These are phyloP conservation scores for Trifolium pratense DNA, from an alignment of 306 rosid species.

Conservation along the genomic window DNA sequence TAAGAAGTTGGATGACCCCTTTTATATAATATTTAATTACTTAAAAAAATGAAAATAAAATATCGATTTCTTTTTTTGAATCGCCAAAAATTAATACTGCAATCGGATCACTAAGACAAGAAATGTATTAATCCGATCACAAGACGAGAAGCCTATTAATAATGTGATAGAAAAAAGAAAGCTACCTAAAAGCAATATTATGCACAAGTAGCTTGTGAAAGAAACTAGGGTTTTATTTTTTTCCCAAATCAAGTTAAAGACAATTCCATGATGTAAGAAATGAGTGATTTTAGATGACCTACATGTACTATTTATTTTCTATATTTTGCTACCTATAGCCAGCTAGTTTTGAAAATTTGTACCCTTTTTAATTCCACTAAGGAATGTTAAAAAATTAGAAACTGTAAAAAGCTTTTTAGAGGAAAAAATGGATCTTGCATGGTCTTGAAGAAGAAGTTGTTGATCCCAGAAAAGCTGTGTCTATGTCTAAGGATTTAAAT, in stretches of 20 bases:
- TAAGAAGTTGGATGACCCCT: too few species aligned
- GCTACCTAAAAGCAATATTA: slow-evolving; percentile 30
- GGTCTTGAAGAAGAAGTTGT: slow-evolving; percentile 42
- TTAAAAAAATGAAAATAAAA: too few species aligned
- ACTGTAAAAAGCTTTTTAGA: slow-evolving; percentile 24
- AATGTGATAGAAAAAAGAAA: slow-evolving; percentile 22
- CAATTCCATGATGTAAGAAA: slow-evolving; percentile 41
- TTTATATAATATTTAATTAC: too few species aligned
- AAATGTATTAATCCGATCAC: too few species aligned
- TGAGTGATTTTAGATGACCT: slow-evolving; percentile 43
- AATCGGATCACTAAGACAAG: too few species aligned
- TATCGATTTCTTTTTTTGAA: too few species aligned
- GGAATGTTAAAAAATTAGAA: neutral
- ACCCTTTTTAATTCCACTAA: neutral
- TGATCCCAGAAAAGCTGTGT: slow-evolving; percentile 17
- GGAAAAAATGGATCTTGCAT: slow-evolving; percentile 28
- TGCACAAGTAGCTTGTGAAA: slow-evolving; percentile 33
- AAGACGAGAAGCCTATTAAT: neutral
- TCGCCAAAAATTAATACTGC: too few species aligned
- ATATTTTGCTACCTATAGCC: slow-evolving; percentile 9
- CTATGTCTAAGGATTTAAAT: slow-evolving; percentile 29
- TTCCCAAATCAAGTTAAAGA: slow-evolving; percentile 43
- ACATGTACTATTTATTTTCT: slow-evolving; percentile 35
- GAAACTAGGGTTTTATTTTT: slow-evolving; percentile 56
- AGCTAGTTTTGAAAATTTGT: slow-evolving; percentile 1